Evolutionary conservation across 495 filamentous ascomycete genomes (phyloP).

Genomic region (Mytilinidion resinicola): DNA sequence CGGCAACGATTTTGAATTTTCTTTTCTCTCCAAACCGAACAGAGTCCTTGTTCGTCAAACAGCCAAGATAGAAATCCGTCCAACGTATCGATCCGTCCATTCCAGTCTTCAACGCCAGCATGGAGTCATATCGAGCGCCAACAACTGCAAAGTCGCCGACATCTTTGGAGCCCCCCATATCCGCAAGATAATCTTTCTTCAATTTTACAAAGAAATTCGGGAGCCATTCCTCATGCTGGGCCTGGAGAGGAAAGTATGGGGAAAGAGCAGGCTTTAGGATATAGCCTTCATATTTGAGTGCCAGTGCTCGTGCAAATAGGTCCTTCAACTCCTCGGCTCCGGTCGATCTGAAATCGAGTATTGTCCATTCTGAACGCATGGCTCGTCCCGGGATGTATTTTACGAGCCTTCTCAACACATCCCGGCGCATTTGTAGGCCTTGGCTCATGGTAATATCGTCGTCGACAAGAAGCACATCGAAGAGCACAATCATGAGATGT

Average conservation of each 20-base stretch:
- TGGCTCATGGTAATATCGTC: conserved; percentile 55
- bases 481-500: conserved; percentile 79
- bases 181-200: conserved; percentile 83
- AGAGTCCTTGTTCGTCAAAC: conserved; percentile 65
- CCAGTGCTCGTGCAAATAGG: conserved; percentile 60
- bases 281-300: conserved; percentile 63
- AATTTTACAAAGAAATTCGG: conserved; percentile 61
- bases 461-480: conserved; percentile 69
- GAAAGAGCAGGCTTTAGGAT: conserved; percentile 73
- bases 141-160: conserved; percentile 76
- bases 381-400: conserved; percentile 51
- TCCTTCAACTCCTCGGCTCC: conserved; percentile 47
- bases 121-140: conserved; percentile 60
- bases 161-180: conserved; percentile 74
- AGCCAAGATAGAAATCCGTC: conserved; percentile 77
- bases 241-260: conserved; percentile 57
- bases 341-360: conserved; percentile 54
- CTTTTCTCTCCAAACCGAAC: conserved; percentile 51
- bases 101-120: conserved; percentile 46
- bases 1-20: conserved; percentile 58
- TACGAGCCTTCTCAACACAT: conserved; percentile 53
- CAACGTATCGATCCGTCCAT: conserved; percentile 48
- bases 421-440: conserved; percentile 55
- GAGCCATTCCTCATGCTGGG: conserved; percentile 32
- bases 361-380: conserved; percentile 53